These are phyloP conservation scores for Clausena lansium DNA, from an alignment of 345 rosid species.

Conservation along the genomic window DNA sequence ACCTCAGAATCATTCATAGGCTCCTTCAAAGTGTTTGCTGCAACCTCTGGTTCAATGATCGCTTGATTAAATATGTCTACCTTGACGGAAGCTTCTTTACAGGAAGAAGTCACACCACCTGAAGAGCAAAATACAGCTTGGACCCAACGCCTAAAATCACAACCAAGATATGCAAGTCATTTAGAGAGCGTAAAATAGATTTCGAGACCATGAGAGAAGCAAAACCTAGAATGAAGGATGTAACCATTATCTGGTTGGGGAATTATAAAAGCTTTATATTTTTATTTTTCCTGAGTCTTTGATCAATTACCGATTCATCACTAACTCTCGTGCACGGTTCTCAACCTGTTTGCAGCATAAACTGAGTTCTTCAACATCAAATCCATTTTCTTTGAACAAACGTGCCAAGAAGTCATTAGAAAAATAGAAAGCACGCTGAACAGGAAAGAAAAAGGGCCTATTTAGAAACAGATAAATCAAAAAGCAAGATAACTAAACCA, in stretches of 20 bases:
- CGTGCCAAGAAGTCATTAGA: constrained; percentile 69
- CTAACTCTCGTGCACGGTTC: constrained; percentile 78
- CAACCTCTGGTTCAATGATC: constrained; percentile 16
- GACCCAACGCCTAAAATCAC: constrained; percentile 70
- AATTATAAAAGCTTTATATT: neutral
- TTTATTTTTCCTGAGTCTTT: neutral
- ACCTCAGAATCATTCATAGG: constrained; percentile 37
- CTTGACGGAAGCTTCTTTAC: constrained; percentile 25
- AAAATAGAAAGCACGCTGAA: constrained; percentile 91
- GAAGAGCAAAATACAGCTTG: constrained; percentile 72
- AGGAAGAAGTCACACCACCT: constrained; percentile 19
- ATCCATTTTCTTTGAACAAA: constrained; percentile 67
- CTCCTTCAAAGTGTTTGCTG: constrained; percentile 23
- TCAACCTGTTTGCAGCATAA: constrained; percentile 91
- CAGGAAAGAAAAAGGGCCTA: constrained; percentile 11
- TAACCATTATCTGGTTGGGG: neutral
- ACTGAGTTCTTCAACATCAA: constrained; percentile 67
- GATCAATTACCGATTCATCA: constrained; percentile 67
- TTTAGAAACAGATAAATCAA: neutral
- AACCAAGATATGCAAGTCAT: neutral
- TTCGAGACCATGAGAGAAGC: constrained; percentile 1
- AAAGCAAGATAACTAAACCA: constrained; percentile 10
- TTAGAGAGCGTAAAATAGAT: neutral
- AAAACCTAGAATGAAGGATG: neutral
- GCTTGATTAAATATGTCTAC: constrained; percentile 27